Evolutionary conservation across 2,329 filamentous ascomycete species (phyloP), one percentile per base, ranked within the genome.

Genomic region (Aspergillus calidoustus): DNA sequence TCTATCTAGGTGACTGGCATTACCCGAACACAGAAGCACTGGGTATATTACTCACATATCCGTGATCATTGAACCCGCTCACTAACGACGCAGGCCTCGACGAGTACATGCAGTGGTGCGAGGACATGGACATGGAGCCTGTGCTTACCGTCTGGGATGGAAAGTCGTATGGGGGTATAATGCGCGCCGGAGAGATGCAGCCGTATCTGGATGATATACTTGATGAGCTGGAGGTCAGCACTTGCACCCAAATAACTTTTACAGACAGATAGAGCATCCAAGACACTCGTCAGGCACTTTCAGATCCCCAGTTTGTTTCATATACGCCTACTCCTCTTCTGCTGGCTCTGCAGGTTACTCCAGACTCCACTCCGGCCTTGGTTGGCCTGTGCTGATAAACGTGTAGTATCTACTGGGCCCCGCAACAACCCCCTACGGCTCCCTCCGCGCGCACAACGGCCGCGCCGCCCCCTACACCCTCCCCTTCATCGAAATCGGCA

Each of bases 11-110:
- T 34, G 64, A 84, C 28, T 90, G 87, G 87, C 74, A 71, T 19
- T 89, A 89, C 69, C 80, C 84, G 48, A 85, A 88, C 67, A 89
- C 86, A 0, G 81, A 89, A 64, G 87, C 86, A 0, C 77, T 90
- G 1, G 87, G 87, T 60, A 52, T 30, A 58, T 17, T 6, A 1
- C 4, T 11, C 2, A 11, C 7, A 6, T n/a, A 49, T 19, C 19
- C 19, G 19, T 19, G 19, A 11, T 22, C 9, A 2, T 23, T 8
- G 11, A n/a, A 9, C 7, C 7, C 2, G 17, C 3, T 19, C 19
- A 8, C 1, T 2, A 15, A 8, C 1, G 3, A 7, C 7, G 2
- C 17, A 67, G 65, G 66, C 6, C 62, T 74, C 30, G 72, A 88
- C 51, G 87, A 90, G 73, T 89, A 89, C 64, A 80, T 89, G 5